A percentile compares a stretch with the other conserved stretches of the same genome.
These are phyloP conservation scores for Solanum etuberosum DNA, from an alignment of 257 asterid species.

Conservation along the genomic window DNA sequence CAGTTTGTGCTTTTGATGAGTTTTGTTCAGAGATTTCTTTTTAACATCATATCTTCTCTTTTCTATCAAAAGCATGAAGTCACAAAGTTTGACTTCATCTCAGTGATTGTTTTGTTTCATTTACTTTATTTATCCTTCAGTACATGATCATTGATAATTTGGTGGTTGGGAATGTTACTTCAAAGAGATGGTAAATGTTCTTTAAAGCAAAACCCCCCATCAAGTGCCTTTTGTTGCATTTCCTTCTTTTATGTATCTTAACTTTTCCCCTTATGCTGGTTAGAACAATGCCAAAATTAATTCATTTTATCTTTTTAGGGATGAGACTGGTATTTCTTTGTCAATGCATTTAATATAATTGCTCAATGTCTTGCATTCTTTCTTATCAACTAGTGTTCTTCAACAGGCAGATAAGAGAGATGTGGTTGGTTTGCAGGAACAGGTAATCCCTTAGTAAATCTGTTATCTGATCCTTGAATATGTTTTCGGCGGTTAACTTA, in stretches of 20 bases:
- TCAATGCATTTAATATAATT: background rate
- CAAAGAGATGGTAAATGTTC: background rate
- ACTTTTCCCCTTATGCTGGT: background rate
- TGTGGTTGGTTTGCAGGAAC: conserved; percentile 83
- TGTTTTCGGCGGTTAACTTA: conserved; percentile 5
- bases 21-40: background rate
- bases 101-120: background rate
- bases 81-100: background rate
- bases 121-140: background rate
- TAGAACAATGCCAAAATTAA: background rate
- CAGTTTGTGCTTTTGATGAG: background rate
- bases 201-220: background rate
- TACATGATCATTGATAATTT: background rate
- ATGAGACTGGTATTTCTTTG: background rate
- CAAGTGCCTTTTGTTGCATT: background rate
- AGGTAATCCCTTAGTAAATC: conserved; percentile 29
- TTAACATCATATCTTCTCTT: background rate
- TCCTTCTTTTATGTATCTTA: background rate
- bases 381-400: conserved; percentile 10
- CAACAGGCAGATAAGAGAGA: conserved; percentile 86
- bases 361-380: background rate
- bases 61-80: background rate
- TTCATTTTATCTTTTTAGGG: background rate
- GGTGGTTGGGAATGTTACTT: background rate
- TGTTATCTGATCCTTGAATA: background rate